Evolutionary conservation across 148 eudicot species (phyloP).

Genomic region (Rhododendron henanense): DNA sequence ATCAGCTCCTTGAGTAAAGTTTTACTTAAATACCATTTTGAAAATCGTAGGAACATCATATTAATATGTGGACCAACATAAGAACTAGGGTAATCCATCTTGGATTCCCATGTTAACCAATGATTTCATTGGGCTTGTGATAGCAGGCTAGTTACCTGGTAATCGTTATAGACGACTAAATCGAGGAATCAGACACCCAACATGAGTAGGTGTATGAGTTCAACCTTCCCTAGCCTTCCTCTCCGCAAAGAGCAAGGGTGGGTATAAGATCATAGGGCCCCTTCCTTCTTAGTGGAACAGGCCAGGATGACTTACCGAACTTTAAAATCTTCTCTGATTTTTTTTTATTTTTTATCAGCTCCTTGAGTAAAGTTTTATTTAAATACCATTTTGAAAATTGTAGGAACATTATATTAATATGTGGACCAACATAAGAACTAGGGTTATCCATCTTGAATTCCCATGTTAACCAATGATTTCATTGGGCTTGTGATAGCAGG

Average conservation of each 20-base stretch:
- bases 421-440: neutral
- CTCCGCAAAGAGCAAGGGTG: no score
- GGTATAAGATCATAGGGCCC: no score
- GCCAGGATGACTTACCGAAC: neutral
- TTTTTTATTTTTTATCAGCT: neutral
- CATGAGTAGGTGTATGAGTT: no score
- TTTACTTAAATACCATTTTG: neutral
- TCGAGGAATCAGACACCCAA: neutral
- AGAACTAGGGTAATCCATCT: neutral
- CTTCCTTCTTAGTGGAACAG: no score
- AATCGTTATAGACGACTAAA: neutral
- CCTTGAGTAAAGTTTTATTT: neutral
- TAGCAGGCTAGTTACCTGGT: no score
- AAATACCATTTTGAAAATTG: neutral
- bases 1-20: neutral
- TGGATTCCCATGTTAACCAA: neutral
- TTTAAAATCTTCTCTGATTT: neutral
- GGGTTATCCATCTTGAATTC: neutral
- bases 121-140: neutral
- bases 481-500: neutral
- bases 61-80: neutral
- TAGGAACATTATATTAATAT: neutral
- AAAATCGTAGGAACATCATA: neutral
- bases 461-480: neutral
- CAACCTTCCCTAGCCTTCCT: no score